Percentiles rank a stretch among this genome's conserved stretches.
Evolutionary conservation across 2,329 filamentous ascomycete species (phyloP).

Genomic region (Truncatella angustata): DNA sequence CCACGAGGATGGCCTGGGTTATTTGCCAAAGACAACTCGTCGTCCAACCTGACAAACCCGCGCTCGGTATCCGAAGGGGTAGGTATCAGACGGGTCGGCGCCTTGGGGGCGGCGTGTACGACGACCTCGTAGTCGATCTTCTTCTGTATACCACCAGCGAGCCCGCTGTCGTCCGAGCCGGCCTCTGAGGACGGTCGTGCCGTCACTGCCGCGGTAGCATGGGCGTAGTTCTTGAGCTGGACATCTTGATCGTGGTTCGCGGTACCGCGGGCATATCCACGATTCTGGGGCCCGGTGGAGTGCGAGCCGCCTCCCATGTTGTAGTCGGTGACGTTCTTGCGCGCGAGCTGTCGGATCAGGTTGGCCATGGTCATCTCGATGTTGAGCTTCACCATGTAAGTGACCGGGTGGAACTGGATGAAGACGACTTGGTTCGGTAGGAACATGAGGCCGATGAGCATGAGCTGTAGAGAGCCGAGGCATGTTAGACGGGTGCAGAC

Average conservation of each 20-base stretch:
- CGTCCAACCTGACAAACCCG: too few relatives aligned
- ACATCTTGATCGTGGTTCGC: neutral
- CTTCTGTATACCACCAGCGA: neutral
- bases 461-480: constrained; percentile 11
- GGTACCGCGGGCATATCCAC: neutral
- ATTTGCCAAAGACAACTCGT: too few relatives aligned
- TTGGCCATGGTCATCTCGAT: constrained; percentile 21
- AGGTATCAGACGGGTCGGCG: too few relatives aligned
- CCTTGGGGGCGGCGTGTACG: too few relatives aligned
- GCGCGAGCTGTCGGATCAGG: constrained; percentile 5
- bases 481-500: too few relatives aligned
- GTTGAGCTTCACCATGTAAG: constrained; percentile 19
- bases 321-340: neutral
- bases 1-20: too few relatives aligned
- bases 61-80: too few relatives aligned
- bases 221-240: neutral
- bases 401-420: constrained; percentile 17
- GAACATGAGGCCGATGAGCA: constrained; percentile 20
- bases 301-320: too few relatives aligned
- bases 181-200: neutral
- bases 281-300: neutral
- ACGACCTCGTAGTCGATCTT: neutral
- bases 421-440: constrained; percentile 15
- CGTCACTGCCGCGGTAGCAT: neutral
- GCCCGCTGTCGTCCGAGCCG: neutral